phyloP scores from a whole-genome alignment of 345 rosid genomes.

The Populus pruinosa region DNA sequence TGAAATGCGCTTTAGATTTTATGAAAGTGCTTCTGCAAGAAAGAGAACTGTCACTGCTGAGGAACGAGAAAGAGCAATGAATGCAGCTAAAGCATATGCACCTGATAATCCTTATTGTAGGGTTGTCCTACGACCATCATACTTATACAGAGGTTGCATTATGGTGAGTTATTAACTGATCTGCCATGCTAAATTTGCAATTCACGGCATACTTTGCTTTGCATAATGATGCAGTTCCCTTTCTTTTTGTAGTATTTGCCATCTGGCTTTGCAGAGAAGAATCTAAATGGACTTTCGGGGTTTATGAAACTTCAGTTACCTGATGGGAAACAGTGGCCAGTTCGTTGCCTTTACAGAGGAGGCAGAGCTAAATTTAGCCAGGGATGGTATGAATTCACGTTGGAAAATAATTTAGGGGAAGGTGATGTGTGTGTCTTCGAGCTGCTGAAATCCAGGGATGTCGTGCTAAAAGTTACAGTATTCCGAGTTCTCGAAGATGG shows the following conservation, averaged over 20 bases:
- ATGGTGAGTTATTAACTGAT: conserved; percentile 51
- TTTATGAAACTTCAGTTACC: conserved; percentile 73
- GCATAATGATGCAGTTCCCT: neutral
- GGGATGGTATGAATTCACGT: conserved; percentile 89
- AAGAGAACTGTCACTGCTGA: conserved; percentile 77
- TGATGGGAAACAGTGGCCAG: conserved; percentile 83
- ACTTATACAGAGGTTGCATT: conserved; percentile 71
- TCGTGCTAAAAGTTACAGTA: conserved; percentile 75
- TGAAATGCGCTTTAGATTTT: conserved; percentile 54
- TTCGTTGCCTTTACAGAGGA: conserved; percentile 80
- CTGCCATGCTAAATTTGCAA: neutral
- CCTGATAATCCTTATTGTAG: conserved; percentile 80
- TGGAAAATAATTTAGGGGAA: conserved; percentile 80
- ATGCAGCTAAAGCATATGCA: conserved; percentile 73
- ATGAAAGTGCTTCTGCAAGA: conserved; percentile 77
- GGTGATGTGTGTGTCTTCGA: conserved; percentile 87
- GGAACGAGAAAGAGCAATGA: conserved; percentile 69
- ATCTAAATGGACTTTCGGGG: conserved; percentile 75
- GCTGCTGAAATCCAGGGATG: conserved; percentile 62
- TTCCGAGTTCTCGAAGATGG: conserved; percentile 49
- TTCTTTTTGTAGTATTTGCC: conserved; percentile 63
- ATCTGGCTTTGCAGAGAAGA: conserved; percentile 79
- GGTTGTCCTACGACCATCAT: conserved; percentile 83
- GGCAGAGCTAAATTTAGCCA: conserved; percentile 83
- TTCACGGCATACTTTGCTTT: neutral